A percentile compares a stretch with the other conserved stretches of the same genome.
These are phyloP conservation scores for Podospora australis DNA, from an alignment of 495 filamentous ascomycete genomes.

Conservation along the genomic window DNA sequence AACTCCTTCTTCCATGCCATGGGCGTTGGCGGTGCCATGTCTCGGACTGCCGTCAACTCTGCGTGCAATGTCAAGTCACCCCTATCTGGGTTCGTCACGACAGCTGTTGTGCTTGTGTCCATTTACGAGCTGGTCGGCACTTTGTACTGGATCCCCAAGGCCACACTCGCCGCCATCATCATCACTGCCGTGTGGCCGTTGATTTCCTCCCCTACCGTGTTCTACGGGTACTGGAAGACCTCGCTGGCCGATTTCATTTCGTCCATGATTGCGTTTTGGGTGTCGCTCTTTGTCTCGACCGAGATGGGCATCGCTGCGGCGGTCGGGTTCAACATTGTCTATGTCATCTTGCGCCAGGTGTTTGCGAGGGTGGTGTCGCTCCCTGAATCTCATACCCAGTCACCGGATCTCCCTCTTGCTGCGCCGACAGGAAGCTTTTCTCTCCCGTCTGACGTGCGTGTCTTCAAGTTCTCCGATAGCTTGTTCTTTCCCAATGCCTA, in stretches of 20 bases:
- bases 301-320: slow-evolving; percentile 42
- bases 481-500: slow-evolving; percentile 47
- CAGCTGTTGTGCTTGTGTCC: slow-evolving; percentile 41
- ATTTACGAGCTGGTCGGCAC: slow-evolving; percentile 43
- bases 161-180: slow-evolving; percentile 42
- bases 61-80: slow-evolving; percentile 37
- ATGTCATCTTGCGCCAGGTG: slow-evolving; percentile 37
- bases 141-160: slow-evolving; percentile 47
- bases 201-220: slow-evolving; percentile 33
- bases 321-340: slow-evolving; percentile 42
- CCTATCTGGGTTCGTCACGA: slow-evolving; percentile 39
- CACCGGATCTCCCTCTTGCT: slow-evolving; percentile 13
- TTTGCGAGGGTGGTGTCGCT: slow-evolving; percentile 26
- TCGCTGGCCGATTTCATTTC: slow-evolving; percentile 45
- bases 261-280: slow-evolving; percentile 43
- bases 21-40: slow-evolving; percentile 45
- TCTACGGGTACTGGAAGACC: slow-evolving; percentile 43
- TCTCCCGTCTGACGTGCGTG: slow-evolving; percentile 29
- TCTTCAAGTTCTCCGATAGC: slow-evolving; percentile 38
- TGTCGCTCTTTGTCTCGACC: slow-evolving; percentile 44
- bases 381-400: slow-evolving; percentile 10
- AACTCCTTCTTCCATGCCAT: slow-evolving; percentile 46
- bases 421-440: slow-evolving; percentile 8
- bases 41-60: slow-evolving; percentile 46
- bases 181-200: slow-evolving; percentile 43